phyloP scores from a whole-genome alignment of 805 yeast species.

The Gaillardinia entomophila region DNA sequence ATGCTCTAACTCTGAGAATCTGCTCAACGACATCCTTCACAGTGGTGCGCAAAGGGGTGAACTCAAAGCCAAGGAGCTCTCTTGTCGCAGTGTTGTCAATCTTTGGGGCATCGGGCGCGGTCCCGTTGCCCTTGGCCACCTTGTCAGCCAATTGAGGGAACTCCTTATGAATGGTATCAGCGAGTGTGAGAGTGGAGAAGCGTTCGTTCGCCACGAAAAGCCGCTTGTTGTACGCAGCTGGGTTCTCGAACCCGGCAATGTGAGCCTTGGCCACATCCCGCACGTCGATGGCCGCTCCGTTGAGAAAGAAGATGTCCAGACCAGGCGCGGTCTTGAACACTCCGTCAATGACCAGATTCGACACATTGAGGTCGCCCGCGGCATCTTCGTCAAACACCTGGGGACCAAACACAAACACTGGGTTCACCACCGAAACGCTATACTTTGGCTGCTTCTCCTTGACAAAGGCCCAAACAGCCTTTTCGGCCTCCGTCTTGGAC shows the following conservation, averaged over 20 bases:
- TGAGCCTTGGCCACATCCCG: slow-evolving; percentile 46
- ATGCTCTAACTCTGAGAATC: too few species aligned
- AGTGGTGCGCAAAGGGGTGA: slow-evolving; percentile 8
- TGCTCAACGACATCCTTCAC: slow-evolving; percentile 14
- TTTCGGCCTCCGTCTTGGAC: slow-evolving; percentile 20
- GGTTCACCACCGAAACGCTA: slow-evolving; percentile 7
- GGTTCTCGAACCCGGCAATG: slow-evolving; percentile 29
- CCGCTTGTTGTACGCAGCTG: slow-evolving; percentile 7
- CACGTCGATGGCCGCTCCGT: slow-evolving; percentile 34
- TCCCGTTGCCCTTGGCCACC: not conserved
- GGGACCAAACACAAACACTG: slow-evolving; percentile 12
- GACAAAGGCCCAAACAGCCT: slow-evolving; percentile 25
- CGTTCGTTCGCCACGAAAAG: slow-evolving; percentile 3
- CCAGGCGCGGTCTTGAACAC: slow-evolving; percentile 4
- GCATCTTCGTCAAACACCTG: slow-evolving; percentile 11
- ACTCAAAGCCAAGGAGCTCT: slow-evolving; percentile 8
- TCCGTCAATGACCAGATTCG: slow-evolving; percentile 2
- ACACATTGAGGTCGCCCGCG: slow-evolving; percentile 3
- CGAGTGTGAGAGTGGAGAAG: not conserved
- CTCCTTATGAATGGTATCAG: not conserved
- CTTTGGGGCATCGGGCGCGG: not conserved
- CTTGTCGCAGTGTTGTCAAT: slow-evolving; percentile 8
- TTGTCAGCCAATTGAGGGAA: not conserved
- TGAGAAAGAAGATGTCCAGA: slow-evolving; percentile 5
- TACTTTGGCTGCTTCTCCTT: slow-evolving; percentile 15